Percentiles rank a stretch among this genome's conserved stretches.
Conservation (phyloP, 345 rosid species). For the Populus nigra region DNA sequence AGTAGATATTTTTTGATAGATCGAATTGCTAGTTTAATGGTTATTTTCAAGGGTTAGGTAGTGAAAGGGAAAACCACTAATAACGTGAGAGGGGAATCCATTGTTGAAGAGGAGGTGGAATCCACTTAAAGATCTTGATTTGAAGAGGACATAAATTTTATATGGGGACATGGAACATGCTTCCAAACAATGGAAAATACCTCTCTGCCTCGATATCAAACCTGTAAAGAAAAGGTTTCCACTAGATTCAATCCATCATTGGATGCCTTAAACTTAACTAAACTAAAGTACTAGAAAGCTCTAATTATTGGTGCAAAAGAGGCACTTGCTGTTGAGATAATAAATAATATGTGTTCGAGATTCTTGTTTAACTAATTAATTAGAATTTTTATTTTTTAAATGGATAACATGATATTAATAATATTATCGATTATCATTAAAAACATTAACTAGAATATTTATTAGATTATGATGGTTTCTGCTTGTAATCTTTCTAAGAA, state of each 20-base stretch:
- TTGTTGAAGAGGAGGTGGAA: constrained; percentile 92
- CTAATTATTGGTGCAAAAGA: constrained; percentile 43
- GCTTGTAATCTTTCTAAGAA: too few relatives aligned
- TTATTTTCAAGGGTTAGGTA: constrained; percentile 72
- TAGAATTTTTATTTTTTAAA: too few relatives aligned
- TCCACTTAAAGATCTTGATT: constrained; percentile 71
- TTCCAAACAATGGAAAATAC: constrained; percentile 44
- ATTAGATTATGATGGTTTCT: too few relatives aligned
- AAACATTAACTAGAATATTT: too few relatives aligned
- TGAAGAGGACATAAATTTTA: constrained; percentile 45
- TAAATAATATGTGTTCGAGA: too few relatives aligned
- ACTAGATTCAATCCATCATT: constrained; percentile 56
- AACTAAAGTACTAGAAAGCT: constrained; percentile 16
- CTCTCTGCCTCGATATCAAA: constrained; percentile 23
- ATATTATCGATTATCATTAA: too few relatives aligned
- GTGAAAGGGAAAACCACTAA: constrained; percentile 83
- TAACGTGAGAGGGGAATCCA: constrained; percentile 34
- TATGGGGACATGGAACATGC: constrained; percentile 54
- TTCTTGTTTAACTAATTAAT: too few relatives aligned
- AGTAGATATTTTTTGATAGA: constrained; percentile 27
- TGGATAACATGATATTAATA: too few relatives aligned
- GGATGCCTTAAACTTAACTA: constrained; percentile 39
- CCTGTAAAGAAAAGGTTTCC: constrained; percentile 65
- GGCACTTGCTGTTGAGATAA: constrained; percentile 17
- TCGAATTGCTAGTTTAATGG: constrained; percentile 27